Base-by-base conservation (phyloP, 2,329 filamentous ascomycete species). In the Aspergillus pseudoglaucus region DNA sequence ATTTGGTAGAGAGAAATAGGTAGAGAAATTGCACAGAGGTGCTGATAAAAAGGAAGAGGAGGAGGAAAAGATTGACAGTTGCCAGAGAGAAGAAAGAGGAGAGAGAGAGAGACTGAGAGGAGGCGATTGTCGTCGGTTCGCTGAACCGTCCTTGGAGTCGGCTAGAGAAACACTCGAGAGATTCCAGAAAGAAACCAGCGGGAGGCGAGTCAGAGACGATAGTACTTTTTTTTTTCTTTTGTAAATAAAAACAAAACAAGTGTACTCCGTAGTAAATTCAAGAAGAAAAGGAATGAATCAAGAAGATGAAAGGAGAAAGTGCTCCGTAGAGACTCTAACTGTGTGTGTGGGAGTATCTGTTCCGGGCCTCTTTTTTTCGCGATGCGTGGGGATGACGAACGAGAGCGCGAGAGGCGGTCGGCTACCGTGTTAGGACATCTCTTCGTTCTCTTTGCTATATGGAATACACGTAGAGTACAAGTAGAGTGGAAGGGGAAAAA, bases 361-460 rank as follows among this genome's bases (percentile, higher is more conserved):
- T 30, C 25, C 25, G 25, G 25, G 25, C 25, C 25, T 30, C 25
- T 27, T 30, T 30, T 30, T 30, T 12, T 12, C 25, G 47, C 49
- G 53, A 55, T 54, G 55, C 55, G 54, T 57, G 55, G 57, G 49
- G 55, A 59, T 56, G 46, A 51, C 47, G 49, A 48, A 30, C 25
- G 25, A 30, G 25, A 30, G 25, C 25, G 25, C 44, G 37, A 51
- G 59, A 59, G 59, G 55, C 53, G 54, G 60, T 58, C 55, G 56
- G 55, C 50, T 51, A 41, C 49, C 37, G 49, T 45, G 48, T 46
- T 43, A 51, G 53, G 49, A 50, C 48, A 39, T 38, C 37, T 25
- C 32, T 35, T 42, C 37, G 40, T 22, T 22, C 22, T 22, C 4
- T 4, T 5, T 4, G 22, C 6, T 22, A 22, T 22, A 22, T 4